Base-by-base conservation (phyloP, 352 stramenopile genomes). In the Phytophthora crassamura region DNA sequence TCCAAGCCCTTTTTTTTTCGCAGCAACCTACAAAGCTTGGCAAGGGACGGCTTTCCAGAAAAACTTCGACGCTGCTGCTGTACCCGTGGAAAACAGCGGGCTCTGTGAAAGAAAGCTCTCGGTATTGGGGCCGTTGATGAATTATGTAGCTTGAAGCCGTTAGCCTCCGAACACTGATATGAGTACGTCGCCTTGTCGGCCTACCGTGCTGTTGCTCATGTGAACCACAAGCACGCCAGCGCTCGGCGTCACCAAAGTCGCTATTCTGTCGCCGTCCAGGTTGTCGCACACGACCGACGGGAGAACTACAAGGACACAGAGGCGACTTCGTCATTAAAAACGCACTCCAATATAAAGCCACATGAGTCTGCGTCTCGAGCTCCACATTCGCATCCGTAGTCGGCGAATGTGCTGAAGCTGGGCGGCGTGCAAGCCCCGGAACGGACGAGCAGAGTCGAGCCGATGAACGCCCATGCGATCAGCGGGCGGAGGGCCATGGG, bases 261-360 rank as follows among this genome's bases (percentile, higher is more conserved):
- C 55, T 3, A 60, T 77, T 39, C 77, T 72, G 6, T 46, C 74
- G 6, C 75, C 74, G 58, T 89, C 80, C 7, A 89, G 41, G 45
- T 83, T 89, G 12, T 86, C 80, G 56, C 86, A 89, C 32, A 65
- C 62, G 18, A 82, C 71, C 5, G 67, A 72, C 18, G 80, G 80
- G 15, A 82, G 54, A 53, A 89, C 80, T 89, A 56, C 25, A 36
- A 14, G 0, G 15, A 20, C 34, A 50, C 43, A 35, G 16, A 11
- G n/a, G 9, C 5, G 30, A 5, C n/a, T 12, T 3, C 41, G 18
- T 49, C 14, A 48, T 7, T 59, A 40, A 16, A 20, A 18, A 36
- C n/a, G n/a, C n/a, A n/a, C n/a, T n/a, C n/a, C n/a, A 10, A 48
- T 25, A 1, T 35, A 25, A 45, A 34, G 25, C 14, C 2, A 22